Base-by-base conservation (phyloP, 2,329 filamentous ascomycete species). In the Aaosphaeria arxii region DNA sequence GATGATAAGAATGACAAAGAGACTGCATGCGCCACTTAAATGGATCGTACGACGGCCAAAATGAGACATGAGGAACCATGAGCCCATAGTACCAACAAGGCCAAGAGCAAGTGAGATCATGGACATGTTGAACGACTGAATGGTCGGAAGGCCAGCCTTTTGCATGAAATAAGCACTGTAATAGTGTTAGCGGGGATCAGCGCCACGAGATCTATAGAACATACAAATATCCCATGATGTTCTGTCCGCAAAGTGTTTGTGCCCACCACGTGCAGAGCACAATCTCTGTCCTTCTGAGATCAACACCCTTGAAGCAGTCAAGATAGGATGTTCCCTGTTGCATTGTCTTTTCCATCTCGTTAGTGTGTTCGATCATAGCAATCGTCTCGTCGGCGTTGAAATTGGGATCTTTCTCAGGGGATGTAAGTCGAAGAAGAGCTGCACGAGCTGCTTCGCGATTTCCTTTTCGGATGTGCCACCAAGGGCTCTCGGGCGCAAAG, bases 361-460 rank as follows among this genome's bases (percentile, higher is more conserved):
- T 91, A 1, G 90, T 95, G 63, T 94, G 88, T 4, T 89, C 82
- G 83, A 96, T 95, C 88, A 95, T 92, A 55, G 88, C 84, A 51
- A 95, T 79, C 0, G 88, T 94, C 6, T 64, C 59, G 42, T 64
- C 62, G 6, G 57, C 53, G 28, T 65, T 60, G 49, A 62, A 62
- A 29, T 85, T 80, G 0, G 82, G 83, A 51, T 89, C 83, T 40
- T 75, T 74, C 51, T 82, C 74, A 5, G 75, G 61, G 55, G 79
- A 84, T 1, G 86, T 88, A 28, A 89, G 73, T 4, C 86, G 82
- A 42, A 85, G 71, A 17, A 89, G 75, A 2, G 85, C 75, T 35
- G 74, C 71, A 69, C 86, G 86, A 17, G 86, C 87, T 11, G 86
- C 83, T 5, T 82, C 79, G 35, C 80, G 71, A 40, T 77, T 78